Evolutionary conservation across 1,284 basidiomycete species (phyloP).

Genomic region (Irpex sp.): DNA sequence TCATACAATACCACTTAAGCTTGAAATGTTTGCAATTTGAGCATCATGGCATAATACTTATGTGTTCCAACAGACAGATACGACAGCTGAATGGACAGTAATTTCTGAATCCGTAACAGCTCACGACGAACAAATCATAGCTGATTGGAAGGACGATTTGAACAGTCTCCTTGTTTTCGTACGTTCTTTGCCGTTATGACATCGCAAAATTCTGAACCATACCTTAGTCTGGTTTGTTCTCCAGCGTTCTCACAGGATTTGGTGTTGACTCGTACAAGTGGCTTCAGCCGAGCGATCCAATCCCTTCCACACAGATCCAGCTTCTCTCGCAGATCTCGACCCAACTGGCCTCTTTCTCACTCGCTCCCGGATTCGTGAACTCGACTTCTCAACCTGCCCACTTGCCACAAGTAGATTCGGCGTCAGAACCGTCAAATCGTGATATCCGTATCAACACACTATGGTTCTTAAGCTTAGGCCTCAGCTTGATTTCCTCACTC

Average conservation of each 20-base stretch:
- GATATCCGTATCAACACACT: constrained; percentile 3
- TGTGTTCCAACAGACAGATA: neutral
- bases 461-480: constrained; percentile 9
- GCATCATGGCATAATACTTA: too few relatives aligned
- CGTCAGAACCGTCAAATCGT: neutral
- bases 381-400: neutral
- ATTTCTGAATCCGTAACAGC: constrained; percentile 1
- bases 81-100: constrained; percentile 4
- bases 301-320: neutral
- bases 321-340: constrained; percentile 9
- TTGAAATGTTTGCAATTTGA: too few relatives aligned
- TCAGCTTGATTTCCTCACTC: constrained; percentile 9
- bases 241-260: constrained; percentile 11
- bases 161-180: constrained; percentile 12
- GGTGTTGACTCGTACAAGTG: constrained; percentile 3
- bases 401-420: neutral
- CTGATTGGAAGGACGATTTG: constrained; percentile 10
- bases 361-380: constrained; percentile 5
- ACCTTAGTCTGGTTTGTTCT: constrained; percentile 10
- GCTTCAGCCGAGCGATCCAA: constrained; percentile 4
- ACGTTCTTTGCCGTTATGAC: neutral
- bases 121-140: constrained; percentile 6
- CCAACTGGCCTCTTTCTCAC: constrained; percentile 4
- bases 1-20: too few relatives aligned
- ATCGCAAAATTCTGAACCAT: neutral